Evolutionary conservation across 495 filamentous ascomycete genomes (phyloP).

Genomic region (Penicillium silybi): DNA sequence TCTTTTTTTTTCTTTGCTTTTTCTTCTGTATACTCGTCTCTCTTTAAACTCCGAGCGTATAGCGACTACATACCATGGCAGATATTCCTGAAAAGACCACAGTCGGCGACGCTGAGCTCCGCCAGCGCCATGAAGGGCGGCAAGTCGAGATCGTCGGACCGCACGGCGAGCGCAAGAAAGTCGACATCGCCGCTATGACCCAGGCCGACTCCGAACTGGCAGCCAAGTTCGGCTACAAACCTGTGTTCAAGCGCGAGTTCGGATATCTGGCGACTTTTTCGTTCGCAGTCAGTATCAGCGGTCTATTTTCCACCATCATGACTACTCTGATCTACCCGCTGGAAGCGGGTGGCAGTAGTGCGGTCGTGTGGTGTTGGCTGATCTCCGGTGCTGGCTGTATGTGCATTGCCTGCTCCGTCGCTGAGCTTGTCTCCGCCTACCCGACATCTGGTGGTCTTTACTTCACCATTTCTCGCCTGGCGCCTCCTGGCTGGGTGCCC

Average conservation of each 20-base stretch:
- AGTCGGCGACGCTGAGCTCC: neutral
- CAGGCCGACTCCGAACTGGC: conserved; percentile 18
- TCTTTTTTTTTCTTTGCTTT: neutral
- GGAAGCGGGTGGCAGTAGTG: conserved; percentile 54
- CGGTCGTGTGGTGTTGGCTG: conserved; percentile 63
- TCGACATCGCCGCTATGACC: conserved; percentile 4
- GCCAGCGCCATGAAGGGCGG: conserved; percentile 6
- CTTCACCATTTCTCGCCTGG: conserved; percentile 41
- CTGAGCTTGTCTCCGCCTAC: conserved; percentile 52
- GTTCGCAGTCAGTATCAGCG: conserved; percentile 60
- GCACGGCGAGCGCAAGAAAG: conserved; percentile 10
- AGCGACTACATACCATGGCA: neutral
- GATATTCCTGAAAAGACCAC: neutral
- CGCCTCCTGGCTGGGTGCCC: conserved; percentile 36
- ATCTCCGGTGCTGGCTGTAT: conserved; percentile 60
- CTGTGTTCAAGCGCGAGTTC: conserved; percentile 62
- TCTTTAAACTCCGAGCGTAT: neutral
- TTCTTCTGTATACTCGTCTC: neutral
- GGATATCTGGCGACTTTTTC: conserved; percentile 59
- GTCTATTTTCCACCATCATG: conserved; percentile 57
- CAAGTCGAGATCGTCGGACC: conserved; percentile 11
- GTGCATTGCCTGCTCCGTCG: conserved; percentile 58
- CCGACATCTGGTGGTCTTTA: conserved; percentile 49
- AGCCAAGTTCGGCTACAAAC: conserved; percentile 19
- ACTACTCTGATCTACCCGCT: conserved; percentile 60